Evolutionary conservation across 139 green algal species (phyloP), one percentile per base, ranked within the genome.

Genomic region (Nannochloris sp.): DNA sequence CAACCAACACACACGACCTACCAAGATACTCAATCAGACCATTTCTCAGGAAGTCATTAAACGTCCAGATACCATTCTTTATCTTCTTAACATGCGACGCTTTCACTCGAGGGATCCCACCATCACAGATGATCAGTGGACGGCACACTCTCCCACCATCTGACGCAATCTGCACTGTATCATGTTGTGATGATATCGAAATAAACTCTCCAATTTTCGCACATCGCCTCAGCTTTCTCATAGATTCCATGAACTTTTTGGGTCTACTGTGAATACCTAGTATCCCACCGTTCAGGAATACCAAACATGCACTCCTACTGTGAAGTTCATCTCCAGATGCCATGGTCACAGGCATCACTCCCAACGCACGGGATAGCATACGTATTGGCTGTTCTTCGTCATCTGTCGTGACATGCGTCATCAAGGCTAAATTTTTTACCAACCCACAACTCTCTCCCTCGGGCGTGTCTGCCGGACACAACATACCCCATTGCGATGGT

Each of bases 351-450:
- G 87, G 85, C 73, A 94, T 79, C 31, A 86, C 81, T 34, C 88
- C 90, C 65, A 96, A 80, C 64, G 83, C 76, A 49, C 74, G 66
- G 6, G 80, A 68, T 60, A 93, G 71, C 48, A 53, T 40, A 14
- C 34, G 55, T 12, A 95, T 63, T 0, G 89, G 84, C 11, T 12
- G 77, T 57, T 88, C 71, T 48, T 93, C 75, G 56, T 85, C 79
- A 75, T 96, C 91, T 3, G 87, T 97, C 3, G 94, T 98, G 59
- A 99, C 87, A 69, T 98, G 93, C 16, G 94, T 98, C 87, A 98
- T 95, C 29, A 99, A 85, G 44, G 94, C 94, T 64, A 99, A 83
- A 78, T 99, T 98, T 75, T 99, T 99, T 11, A 97, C 92, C 56
- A 99, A 84, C 4, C 94, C 94, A 73, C 92, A 98, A 44, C 70